These are phyloP conservation scores for Lenzites betulinus DNA, from an alignment of 768 basidiomycete species.

Conservation along the genomic window DNA sequence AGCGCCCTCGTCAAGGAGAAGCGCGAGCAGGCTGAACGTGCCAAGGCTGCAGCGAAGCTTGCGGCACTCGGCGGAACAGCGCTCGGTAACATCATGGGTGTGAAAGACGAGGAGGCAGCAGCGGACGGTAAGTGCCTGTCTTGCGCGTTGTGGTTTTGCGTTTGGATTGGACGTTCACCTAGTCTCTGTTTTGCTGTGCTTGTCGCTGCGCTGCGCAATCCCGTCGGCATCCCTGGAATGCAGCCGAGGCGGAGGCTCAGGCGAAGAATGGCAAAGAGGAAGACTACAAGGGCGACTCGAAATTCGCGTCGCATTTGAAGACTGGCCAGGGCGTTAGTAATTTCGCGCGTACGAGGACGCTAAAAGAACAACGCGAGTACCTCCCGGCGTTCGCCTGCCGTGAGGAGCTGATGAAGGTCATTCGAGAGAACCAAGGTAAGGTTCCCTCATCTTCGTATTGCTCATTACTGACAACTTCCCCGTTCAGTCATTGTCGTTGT, in stretches of 20 bases:
- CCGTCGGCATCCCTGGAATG: neutral
- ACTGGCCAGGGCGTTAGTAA: constrained; percentile 71
- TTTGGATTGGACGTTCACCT: constrained; percentile 79
- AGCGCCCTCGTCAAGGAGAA: constrained; percentile 92
- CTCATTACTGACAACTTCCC: neutral
- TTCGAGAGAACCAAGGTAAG: constrained; percentile 94
- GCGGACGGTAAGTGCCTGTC: constrained; percentile 72
- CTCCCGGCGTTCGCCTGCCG: constrained; percentile 97
- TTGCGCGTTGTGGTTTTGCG: constrained; percentile 18
- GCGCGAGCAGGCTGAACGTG: constrained; percentile 93
- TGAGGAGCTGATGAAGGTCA: constrained; percentile 83
- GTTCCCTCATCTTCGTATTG: too few species aligned
- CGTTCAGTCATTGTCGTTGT: constrained; percentile 85
- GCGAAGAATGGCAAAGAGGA: constrained; percentile 56
- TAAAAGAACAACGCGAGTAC: constrained; percentile 96
- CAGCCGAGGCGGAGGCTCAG: constrained; percentile 53
- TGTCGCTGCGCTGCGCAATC: neutral
- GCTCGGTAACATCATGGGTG: constrained; percentile 97
- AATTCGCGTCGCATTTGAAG: constrained; percentile 96
- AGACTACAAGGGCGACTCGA: constrained; percentile 90
- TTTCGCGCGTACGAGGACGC: constrained; percentile 78
- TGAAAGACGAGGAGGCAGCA: constrained; percentile 91
- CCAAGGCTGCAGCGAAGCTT: constrained; percentile 94
- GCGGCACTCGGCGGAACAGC: constrained; percentile 90
- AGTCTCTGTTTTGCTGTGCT: constrained; percentile 43